Percentiles rank a stretch among this genome's conserved stretches.
phyloP scores from a whole-genome alignment of 768 basidiomycete genomes.

The Phanerochaete sordida region DNA sequence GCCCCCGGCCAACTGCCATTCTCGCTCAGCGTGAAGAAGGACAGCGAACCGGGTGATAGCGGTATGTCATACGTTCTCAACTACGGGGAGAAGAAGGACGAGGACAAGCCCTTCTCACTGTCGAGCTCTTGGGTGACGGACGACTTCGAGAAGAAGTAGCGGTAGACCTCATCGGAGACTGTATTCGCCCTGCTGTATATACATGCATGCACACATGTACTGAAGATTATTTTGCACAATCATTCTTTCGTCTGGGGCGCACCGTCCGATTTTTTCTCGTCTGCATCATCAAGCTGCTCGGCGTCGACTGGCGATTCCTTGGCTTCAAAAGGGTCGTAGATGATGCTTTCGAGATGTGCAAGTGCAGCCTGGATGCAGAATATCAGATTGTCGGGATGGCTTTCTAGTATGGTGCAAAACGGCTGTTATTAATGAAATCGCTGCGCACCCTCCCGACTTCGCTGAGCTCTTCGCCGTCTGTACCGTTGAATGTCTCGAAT shows the following conservation, averaged over 20 bases:
- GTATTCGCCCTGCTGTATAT: background rate
- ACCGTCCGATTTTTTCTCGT: conserved; percentile 1
- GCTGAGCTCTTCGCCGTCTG: conserved; percentile 70
- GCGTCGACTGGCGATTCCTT: conserved; percentile 5
- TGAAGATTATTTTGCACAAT: background rate
- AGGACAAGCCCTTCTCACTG: conserved; percentile 2
- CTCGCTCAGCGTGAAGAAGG: conserved; percentile 5
- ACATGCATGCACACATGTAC: background rate
- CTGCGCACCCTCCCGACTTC: conserved; percentile 94
- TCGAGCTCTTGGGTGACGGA: conserved; percentile 18
- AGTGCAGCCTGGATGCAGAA: conserved; percentile 62
- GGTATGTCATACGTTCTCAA: conserved; percentile 11
- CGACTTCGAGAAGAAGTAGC: conserved; percentile 14
- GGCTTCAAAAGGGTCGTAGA: conserved; percentile 47
- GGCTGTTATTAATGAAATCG: conserved; percentile 72
- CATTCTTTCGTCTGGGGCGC: background rate
- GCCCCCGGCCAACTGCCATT: background rate
- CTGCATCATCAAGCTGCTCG: conserved; percentile 12
- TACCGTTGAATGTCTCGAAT: conserved; percentile 55
- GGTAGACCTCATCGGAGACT: background rate
- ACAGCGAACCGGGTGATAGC: background rate
- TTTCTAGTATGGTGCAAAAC: conserved; percentile 85
- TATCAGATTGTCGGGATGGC: conserved; percentile 18
- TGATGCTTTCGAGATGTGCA: conserved; percentile 79
- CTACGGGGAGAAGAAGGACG: background rate